phyloP scores from a whole-genome alignment of 495 filamentous ascomycete genomes.

The Hyaloscypha finlandica region DNA sequence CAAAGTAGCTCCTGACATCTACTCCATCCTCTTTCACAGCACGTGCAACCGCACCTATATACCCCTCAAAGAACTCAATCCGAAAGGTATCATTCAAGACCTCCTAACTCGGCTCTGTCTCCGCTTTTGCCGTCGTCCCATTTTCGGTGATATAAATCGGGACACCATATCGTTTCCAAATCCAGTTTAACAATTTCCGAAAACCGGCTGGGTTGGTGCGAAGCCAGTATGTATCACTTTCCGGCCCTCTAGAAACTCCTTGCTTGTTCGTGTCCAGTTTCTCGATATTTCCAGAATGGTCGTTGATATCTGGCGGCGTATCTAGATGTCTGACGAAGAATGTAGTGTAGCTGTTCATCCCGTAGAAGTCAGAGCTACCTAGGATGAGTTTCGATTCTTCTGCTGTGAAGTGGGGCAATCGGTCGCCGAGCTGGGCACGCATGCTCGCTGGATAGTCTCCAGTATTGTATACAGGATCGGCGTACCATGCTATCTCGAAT shows the following conservation, averaged over 20 bases:
- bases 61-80: conserved; percentile 69
- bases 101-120: conserved; percentile 69
- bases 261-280: conserved; percentile 65
- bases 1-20: conserved; percentile 71
- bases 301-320: conserved; percentile 55
- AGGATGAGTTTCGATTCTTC: conserved; percentile 67
- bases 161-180: conserved; percentile 71
- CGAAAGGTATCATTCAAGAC: conserved; percentile 73
- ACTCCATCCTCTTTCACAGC: conserved; percentile 67
- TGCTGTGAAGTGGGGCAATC: conserved; percentile 62
- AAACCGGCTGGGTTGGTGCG: conserved; percentile 68
- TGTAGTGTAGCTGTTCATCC: conserved; percentile 82
- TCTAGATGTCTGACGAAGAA: conserved; percentile 74
- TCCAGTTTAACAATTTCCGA: conserved; percentile 74
- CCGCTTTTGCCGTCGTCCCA: conserved; percentile 73
- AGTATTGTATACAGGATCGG: conserved; percentile 62
- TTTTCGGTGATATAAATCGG: conserved; percentile 85
- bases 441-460: conserved; percentile 72
- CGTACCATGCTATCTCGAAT: conserved; percentile 66
- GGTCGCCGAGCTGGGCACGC: conserved; percentile 68
- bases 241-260: conserved; percentile 67
- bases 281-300: conserved; percentile 70
- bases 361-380: conserved; percentile 76
- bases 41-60: conserved; percentile 69
- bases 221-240: conserved; percentile 74